phyloP scores from a whole-genome alignment of 2,329 filamentous ascomycete genomes.

The Colletotrichum musae region DNA sequence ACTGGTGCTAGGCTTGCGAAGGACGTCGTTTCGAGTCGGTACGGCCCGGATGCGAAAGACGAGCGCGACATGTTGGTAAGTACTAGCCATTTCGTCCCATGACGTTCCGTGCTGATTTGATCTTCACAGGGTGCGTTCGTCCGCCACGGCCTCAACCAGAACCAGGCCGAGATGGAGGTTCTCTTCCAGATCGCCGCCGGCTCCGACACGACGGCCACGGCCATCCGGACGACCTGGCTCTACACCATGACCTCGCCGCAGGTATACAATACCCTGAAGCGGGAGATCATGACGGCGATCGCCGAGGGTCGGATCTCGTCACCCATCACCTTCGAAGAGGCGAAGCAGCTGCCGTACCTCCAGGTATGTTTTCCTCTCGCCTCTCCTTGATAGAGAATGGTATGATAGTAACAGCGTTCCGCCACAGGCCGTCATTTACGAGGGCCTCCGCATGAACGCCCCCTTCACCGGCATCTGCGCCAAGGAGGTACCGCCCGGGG shows the following conservation, averaged over 20 bases:
- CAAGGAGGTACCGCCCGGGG: conserved; percentile 47
- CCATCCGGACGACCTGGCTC: conserved; percentile 64
- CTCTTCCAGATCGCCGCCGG: conserved; percentile 47
- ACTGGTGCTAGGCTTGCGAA: conserved; percentile 50
- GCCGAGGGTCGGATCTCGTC: conserved; percentile 46
- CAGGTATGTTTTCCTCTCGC: conserved; percentile 55
- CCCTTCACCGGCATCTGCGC: conserved; percentile 48
- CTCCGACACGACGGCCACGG: conserved; percentile 67
- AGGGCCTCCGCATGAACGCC: conserved; percentile 58
- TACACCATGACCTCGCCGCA: conserved; percentile 62
- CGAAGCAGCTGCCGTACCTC: conserved; percentile 54
- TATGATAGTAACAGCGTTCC: conserved; percentile 33
- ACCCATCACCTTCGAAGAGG: conserved; percentile 47
- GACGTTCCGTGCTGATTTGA: background rate
- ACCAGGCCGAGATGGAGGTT: conserved; percentile 50
- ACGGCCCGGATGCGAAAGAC: conserved; percentile 46
- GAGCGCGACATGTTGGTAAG: conserved; percentile 53
- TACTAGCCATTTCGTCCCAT: background rate
- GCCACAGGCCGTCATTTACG: conserved; percentile 58
- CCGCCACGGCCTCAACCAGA: conserved; percentile 52
- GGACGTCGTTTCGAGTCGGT: conserved; percentile 48
- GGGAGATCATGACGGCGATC: conserved; percentile 61
- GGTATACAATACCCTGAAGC: conserved; percentile 58
- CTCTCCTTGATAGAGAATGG: too few relatives aligned
- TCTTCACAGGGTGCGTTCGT: conserved; percentile 54